Percentiles rank a stretch among this genome's conserved stretches.
Conservation (phyloP, 805 yeast genomes). For the Zygoascus biomembranicola region DNA sequence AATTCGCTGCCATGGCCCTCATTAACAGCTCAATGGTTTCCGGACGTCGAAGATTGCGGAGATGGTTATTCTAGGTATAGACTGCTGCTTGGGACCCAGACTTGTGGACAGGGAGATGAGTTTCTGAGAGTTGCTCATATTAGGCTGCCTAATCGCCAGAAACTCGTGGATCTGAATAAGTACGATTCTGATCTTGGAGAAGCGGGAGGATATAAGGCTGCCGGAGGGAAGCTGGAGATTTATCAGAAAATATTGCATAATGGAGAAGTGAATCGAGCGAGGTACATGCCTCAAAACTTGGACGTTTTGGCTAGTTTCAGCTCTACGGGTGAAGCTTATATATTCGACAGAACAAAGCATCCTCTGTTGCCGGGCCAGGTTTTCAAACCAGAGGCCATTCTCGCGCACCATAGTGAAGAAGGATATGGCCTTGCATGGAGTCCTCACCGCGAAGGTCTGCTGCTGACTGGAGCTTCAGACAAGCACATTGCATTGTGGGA, state of each 20-base stretch:
- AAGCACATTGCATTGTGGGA: conserved; percentile 67
- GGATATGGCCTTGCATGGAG: conserved; percentile 72
- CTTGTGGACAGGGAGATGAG: conserved; percentile 50
- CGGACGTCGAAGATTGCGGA: conserved; percentile 37
- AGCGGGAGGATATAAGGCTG: conserved; percentile 23
- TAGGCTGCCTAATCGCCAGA: conserved; percentile 12
- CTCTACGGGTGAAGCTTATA: conserved; percentile 52
- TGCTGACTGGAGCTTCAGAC: conserved; percentile 51
- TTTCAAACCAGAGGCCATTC: conserved; percentile 44
- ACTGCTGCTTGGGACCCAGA: conserved; percentile 54
- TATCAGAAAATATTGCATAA: conserved; percentile 56
- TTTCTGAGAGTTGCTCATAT: conserved; percentile 33
- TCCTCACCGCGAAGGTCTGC: conserved; percentile 45
- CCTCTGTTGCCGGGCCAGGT: conserved; percentile 36
- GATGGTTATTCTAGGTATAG: conserved; percentile 21
- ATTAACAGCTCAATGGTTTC: conserved; percentile 52
- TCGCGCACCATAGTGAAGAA: conserved; percentile 38
- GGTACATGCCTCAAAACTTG: conserved; percentile 79
- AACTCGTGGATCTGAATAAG: conserved; percentile 20
- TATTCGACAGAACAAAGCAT: conserved; percentile 82
- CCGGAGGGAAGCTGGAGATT: conserved; percentile 31
- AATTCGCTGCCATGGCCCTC: conserved; percentile 59
- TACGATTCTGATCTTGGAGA: conserved; percentile 32
- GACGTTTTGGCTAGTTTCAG: conserved; percentile 69
- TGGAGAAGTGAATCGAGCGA: conserved; percentile 67